Conservation (phyloP, 345 rosid species). For the Aquilaria malaccensis region DNA sequence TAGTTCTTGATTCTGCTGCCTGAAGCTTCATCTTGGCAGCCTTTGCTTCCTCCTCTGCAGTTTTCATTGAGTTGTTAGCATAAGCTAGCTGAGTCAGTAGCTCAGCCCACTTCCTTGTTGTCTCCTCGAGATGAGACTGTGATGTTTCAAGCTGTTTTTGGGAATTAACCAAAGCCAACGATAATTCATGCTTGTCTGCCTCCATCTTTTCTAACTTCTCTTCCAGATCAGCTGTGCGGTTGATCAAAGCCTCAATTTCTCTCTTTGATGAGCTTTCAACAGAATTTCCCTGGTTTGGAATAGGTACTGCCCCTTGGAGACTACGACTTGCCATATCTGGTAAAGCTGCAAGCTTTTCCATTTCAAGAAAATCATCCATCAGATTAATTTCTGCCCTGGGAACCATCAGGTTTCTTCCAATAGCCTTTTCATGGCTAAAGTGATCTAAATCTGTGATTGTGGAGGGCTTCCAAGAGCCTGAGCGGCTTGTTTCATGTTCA, state of each 20-base stretch:
- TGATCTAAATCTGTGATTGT: constrained; percentile 27
- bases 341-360: constrained; percentile 73
- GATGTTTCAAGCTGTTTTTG: constrained; percentile 40
- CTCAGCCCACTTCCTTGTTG: constrained; percentile 36
- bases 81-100: constrained; percentile 30
- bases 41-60: constrained; percentile 38
- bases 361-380: constrained; percentile 97
- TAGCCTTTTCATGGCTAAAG: constrained; percentile 30
- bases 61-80: constrained; percentile 40
- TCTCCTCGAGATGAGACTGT: constrained; percentile 33
- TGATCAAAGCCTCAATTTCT: constrained; percentile 42
- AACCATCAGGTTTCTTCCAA: constrained; percentile 28
- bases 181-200: constrained; percentile 47
- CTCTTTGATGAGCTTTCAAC: constrained; percentile 27
- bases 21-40: constrained; percentile 31
- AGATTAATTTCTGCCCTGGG: constrained; percentile 49
- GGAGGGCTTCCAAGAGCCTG: constrained; percentile 32
- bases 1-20: constrained; percentile 44
- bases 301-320: constrained; percentile 20
- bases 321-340: constrained; percentile 37
- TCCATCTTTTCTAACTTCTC: constrained; percentile 46
- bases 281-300: constrained; percentile 24
- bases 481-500: constrained; percentile 22
- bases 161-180: constrained; percentile 39
- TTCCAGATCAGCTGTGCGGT: constrained; percentile 50